These are phyloP conservation scores for Agrocybe praecox DNA, from an alignment of 768 basidiomycete genomes.

Conservation along the genomic window DNA sequence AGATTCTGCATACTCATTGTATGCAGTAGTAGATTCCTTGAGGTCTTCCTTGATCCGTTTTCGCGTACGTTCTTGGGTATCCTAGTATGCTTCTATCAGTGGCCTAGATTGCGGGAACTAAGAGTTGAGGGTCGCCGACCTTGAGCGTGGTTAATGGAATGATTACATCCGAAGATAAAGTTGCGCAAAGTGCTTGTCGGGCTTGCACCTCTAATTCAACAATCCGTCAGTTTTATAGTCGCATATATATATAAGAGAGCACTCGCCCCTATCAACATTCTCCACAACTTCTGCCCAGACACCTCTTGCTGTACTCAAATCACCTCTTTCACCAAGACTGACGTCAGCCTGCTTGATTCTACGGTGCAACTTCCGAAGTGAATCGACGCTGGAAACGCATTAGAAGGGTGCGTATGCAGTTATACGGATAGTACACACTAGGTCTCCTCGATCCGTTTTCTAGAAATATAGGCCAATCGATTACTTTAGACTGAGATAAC, in stretches of 20 bases:
- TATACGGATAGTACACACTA: constrained; percentile 58
- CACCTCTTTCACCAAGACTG: constrained; percentile 71
- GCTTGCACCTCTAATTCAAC: constrained; percentile 70
- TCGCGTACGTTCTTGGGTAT: constrained; percentile 89
- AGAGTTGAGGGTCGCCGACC: constrained; percentile 37
- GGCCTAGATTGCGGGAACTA: constrained; percentile 2
- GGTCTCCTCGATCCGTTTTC: constrained; percentile 81
- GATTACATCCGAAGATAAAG: constrained; percentile 75
- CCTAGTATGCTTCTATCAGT: constrained; percentile 42
- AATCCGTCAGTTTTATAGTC: not conserved
- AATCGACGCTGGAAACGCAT: constrained; percentile 59
- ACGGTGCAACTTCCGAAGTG: constrained; percentile 71
- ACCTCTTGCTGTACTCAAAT: constrained; percentile 62
- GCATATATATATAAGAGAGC: not conserved
- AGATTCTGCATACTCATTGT: constrained; percentile 81
- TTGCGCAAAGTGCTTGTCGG: constrained; percentile 75
- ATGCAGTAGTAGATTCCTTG: constrained; percentile 74
- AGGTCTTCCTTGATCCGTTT: constrained; percentile 91
- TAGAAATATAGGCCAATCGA: constrained; percentile 30
- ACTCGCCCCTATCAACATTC: constrained; percentile 75
- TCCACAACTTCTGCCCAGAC: constrained; percentile 88
- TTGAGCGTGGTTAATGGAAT: constrained; percentile 67
- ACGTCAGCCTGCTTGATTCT: constrained; percentile 72
- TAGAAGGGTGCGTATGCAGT: not conserved
- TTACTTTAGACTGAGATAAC: no score